These are phyloP conservation scores for Hexamita inflata DNA, from an alignment of 208 protist genomes.

Conservation along the genomic window DNA sequence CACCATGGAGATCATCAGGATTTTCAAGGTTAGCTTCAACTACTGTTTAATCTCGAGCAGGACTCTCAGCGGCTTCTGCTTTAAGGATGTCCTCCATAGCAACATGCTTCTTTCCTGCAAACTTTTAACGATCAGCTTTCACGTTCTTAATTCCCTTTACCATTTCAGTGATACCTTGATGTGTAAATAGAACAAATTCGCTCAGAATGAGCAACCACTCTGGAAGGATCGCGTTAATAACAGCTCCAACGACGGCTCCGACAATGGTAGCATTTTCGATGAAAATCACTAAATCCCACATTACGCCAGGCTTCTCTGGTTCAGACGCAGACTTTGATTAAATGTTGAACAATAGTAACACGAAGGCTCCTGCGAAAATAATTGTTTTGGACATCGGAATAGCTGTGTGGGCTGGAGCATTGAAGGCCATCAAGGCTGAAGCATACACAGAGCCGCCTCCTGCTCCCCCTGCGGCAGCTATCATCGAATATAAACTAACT, in stretches of 20 bases:
- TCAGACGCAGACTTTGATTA: neutral
- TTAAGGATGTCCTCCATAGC: too few species aligned
- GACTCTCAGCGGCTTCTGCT: too few species aligned
- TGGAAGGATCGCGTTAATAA: slow-evolving; percentile 8
- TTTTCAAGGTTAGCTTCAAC: too few species aligned
- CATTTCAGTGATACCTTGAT: too few species aligned
- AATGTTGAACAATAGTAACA: neutral
- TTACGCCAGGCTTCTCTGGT: neutral
- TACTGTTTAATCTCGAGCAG: too few species aligned
- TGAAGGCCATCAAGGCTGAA: neutral
- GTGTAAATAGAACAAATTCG: too few species aligned
- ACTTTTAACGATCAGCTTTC: too few species aligned
- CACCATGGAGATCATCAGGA: too few species aligned
- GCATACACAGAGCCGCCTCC: neutral
- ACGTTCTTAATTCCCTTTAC: too few species aligned
- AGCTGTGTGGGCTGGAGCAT: neutral
- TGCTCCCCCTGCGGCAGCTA: neutral
- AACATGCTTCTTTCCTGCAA: too few species aligned
- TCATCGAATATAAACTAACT: slow-evolving; percentile 10
- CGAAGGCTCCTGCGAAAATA: neutral
- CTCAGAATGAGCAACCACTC: neutral
- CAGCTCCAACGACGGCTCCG: neutral
- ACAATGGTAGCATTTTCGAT: neutral
- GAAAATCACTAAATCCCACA: slow-evolving; percentile 16
- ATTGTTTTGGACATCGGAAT: neutral